Percentiles rank a stretch among this genome's conserved stretches.
These are phyloP conservation scores for Aspergillus sp. DNA, from an alignment of 2,329 filamentous ascomycete species.

Conservation along the genomic window DNA sequence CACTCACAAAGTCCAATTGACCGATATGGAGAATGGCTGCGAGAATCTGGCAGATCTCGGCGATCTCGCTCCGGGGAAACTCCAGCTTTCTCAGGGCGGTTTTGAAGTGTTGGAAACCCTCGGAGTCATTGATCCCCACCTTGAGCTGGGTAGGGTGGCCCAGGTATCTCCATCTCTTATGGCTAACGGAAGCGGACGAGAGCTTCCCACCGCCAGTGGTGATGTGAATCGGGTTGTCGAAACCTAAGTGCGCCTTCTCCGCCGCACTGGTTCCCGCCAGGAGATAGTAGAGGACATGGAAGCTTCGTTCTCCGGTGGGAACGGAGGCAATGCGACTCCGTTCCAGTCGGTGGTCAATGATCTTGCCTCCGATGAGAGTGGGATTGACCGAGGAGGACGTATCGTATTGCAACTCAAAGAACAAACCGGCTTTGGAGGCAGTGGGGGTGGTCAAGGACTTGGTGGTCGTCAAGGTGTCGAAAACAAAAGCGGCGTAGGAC, in stretches of 20 bases:
- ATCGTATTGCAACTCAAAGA: slow-evolving; percentile 96
- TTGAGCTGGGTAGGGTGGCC: slow-evolving; percentile 96
- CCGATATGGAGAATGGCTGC: slow-evolving; percentile 96
- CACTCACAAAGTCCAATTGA: slow-evolving; percentile 87
- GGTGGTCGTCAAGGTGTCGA: slow-evolving; percentile 93
- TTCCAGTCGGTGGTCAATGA: slow-evolving; percentile 90
- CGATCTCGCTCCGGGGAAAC: slow-evolving; percentile 89
- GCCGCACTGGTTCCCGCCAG: slow-evolving; percentile 85
- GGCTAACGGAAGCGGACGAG: slow-evolving; percentile 52
- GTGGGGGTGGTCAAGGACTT: slow-evolving; percentile 95
- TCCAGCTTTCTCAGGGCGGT: slow-evolving; percentile 90
- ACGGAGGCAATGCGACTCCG: slow-evolving; percentile 87
- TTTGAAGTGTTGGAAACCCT: slow-evolving; percentile 97
- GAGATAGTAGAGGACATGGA: slow-evolving; percentile 94
- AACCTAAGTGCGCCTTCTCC: slow-evolving; percentile 80
- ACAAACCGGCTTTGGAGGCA: slow-evolving; percentile 91
- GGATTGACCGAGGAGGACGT: slow-evolving; percentile 80
- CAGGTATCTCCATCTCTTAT: slow-evolving; percentile 91
- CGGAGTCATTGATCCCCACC: slow-evolving; percentile 91
- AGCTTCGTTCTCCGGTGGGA: slow-evolving; percentile 93
- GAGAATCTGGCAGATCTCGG: slow-evolving; percentile 92
- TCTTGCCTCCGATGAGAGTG: slow-evolving; percentile 86
- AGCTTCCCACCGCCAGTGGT: slow-evolving; percentile 47
- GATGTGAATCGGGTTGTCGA: slow-evolving; percentile 49
- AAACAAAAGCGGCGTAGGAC: slow-evolving; percentile 89